Evolutionary conservation across 371 early-diverging fungal genomes (phyloP).

Genomic region (Zychaea mexicana): DNA sequence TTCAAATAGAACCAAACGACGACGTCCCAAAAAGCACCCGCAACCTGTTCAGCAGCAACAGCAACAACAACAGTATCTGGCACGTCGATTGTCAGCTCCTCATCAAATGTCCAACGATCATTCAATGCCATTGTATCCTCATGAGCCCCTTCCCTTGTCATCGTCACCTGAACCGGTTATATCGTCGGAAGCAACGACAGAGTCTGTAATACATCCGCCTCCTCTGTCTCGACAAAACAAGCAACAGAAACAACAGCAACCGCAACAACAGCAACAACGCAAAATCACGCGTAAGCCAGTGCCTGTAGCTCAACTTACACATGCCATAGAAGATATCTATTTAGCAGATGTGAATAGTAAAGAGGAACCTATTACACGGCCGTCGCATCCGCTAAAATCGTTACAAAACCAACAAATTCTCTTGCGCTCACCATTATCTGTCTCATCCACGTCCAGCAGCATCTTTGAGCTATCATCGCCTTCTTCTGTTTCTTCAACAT

Average conservation of each 20-base stretch:
- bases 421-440: constrained; percentile 14
- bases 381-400: not conserved
- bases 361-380: not conserved
- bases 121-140: not conserved
- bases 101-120: no score
- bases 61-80: not conserved
- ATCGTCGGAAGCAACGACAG: no score
- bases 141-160: no score
- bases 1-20: not conserved
- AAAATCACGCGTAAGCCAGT: constrained; percentile 10
- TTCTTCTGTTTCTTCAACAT: not conserved
- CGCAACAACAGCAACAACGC: not conserved
- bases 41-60: not conserved
- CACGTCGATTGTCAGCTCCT: not conserved
- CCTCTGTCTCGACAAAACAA: not conserved
- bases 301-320: not conserved
- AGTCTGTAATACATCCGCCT: no score
- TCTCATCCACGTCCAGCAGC: not conserved
- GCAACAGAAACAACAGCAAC: not conserved
- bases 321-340: not conserved
- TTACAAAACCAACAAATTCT: constrained; percentile 7
- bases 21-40: not conserved
- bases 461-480: not conserved
- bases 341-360: not conserved
- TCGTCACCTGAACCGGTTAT: not conserved